A percentile compares a stretch with the other conserved stretches of the same genome.
Evolutionary conservation across 495 filamentous ascomycete species (phyloP).

Genomic region (Mytilinidion resinicola): DNA sequence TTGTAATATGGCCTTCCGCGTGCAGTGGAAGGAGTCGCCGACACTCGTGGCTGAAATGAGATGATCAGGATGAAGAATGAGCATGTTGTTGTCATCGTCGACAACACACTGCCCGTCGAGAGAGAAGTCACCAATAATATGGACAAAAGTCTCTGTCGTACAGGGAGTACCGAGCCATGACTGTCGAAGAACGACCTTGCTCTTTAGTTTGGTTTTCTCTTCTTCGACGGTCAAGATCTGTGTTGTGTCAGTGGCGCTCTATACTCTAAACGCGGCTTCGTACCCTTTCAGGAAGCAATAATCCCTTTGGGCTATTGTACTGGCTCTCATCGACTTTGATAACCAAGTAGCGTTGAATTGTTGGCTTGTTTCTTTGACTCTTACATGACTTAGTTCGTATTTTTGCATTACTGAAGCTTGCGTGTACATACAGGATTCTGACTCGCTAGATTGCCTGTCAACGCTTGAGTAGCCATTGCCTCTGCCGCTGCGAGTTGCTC

Average conservation of each 20-base stretch:
- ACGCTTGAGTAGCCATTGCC: conserved; percentile 48
- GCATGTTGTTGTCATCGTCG: conserved; percentile 71
- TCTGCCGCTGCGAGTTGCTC: conserved; percentile 48
- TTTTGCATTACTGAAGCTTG: conserved; percentile 4
- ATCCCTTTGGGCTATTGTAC: conserved; percentile 57
- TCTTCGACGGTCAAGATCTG: conserved; percentile 72
- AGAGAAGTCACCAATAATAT: conserved; percentile 77
- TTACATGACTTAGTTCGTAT: conserved; percentile 29
- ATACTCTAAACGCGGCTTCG: conserved; percentile 5
- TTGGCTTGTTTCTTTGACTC: conserved; percentile 48
- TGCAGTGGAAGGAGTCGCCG: conserved; percentile 85
- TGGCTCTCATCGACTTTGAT: conserved; percentile 60
- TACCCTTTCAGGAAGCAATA: conserved; percentile 65
- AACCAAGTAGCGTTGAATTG: conserved; percentile 77
- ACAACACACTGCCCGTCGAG: conserved; percentile 59
- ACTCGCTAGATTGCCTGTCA: conserved; percentile 41
- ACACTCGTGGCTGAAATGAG: conserved; percentile 89
- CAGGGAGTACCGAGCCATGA: conserved; percentile 79
- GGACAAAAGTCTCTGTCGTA: conserved; percentile 65
- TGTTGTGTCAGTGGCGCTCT: neutral
- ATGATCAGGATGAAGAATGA: conserved; percentile 94
- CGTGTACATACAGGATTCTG: conserved; percentile 30
- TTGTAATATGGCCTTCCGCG: conserved; percentile 82
- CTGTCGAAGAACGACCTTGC: conserved; percentile 69
- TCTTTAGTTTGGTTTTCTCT: conserved; percentile 58